Conservation (phyloP, 2,329 filamentous ascomycete genomes). For the Chlorencoelia australis region DNA sequence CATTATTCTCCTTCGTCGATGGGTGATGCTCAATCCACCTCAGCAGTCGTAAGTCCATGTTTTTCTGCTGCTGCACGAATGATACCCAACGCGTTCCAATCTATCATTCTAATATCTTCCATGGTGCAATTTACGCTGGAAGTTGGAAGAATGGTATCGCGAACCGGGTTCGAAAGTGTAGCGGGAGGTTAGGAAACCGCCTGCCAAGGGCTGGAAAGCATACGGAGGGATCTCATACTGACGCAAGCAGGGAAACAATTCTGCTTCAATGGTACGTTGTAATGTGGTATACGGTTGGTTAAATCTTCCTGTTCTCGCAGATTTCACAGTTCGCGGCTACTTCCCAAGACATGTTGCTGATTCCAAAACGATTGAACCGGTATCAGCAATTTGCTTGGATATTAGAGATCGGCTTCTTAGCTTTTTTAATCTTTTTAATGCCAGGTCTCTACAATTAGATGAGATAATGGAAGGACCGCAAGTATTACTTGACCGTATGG, state of each 20-base stretch:
- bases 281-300: conserved; percentile 27
- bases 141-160: conserved; percentile 31
- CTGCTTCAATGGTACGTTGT: conserved; percentile 45
- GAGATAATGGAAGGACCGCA: too few relatives aligned
- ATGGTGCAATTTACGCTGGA: conserved; percentile 41
- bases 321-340: conserved; percentile 25
- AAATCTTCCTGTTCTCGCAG: too few relatives aligned
- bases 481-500: too few relatives aligned
- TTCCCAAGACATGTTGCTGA: conserved; percentile 44
- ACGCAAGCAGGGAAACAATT: conserved; percentile 47
- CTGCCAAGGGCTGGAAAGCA: conserved; percentile 49
- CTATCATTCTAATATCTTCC: conserved; percentile 52
- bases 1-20: conserved; percentile 41
- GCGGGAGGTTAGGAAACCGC: conserved; percentile 35
- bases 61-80: conserved; percentile 60
- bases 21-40: conserved; percentile 68
- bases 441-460: too few relatives aligned
- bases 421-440: too few relatives aligned
- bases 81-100: conserved; percentile 55
- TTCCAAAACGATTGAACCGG: conserved; percentile 34
- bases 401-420: too few relatives aligned
- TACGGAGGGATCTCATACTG: conserved; percentile 52
- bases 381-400: too few relatives aligned
- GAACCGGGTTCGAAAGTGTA: conserved; percentile 26
- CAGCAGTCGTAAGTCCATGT: conserved; percentile 58